Evolutionary conservation across 169 alveolate genomes (phyloP).

Genomic region (Plasmodium coatneyi): DNA sequence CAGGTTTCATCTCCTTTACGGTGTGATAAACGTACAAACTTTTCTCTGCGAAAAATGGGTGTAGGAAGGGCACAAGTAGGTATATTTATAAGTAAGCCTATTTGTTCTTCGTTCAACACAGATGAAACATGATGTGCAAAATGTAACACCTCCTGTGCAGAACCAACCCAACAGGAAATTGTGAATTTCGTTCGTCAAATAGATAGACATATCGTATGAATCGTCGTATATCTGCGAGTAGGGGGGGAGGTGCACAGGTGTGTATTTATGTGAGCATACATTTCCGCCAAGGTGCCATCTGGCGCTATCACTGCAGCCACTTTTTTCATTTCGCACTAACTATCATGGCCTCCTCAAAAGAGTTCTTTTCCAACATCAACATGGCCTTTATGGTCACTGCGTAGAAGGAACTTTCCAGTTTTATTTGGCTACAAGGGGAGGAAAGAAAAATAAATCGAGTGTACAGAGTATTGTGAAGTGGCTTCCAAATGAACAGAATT

Average conservation of each 20-base stretch:
- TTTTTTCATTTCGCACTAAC: constrained; percentile 22
- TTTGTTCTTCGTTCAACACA: background rate
- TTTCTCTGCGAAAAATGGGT: constrained; percentile 14
- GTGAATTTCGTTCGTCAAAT: constrained; percentile 73
- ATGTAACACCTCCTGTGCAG: background rate
- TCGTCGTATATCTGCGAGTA: constrained; percentile 63
- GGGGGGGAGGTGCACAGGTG: background rate
- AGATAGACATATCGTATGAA: constrained; percentile 65
- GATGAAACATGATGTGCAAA: background rate
- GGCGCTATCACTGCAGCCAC: background rate
- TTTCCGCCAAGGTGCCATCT: background rate
- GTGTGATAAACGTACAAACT: constrained; percentile 59
- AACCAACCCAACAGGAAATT: constrained; percentile 64
- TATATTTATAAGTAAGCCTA: background rate
- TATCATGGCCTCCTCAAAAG: constrained; percentile 71
- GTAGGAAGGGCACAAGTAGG: background rate
- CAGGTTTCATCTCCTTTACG: constrained; percentile 2
- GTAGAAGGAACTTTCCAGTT: constrained; percentile 72
- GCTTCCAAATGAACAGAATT: background rate
- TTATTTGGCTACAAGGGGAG: constrained; percentile 51
- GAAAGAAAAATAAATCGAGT: background rate
- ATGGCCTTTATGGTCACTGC: constrained; percentile 67
- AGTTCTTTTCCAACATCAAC: constrained; percentile 53
- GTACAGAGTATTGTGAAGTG: background rate
- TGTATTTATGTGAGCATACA: background rate